Evolutionary conservation across 257 asterid genomes (phyloP), one percentile per base, ranked within the genome.

Genomic region (Solanum rostratum): DNA sequence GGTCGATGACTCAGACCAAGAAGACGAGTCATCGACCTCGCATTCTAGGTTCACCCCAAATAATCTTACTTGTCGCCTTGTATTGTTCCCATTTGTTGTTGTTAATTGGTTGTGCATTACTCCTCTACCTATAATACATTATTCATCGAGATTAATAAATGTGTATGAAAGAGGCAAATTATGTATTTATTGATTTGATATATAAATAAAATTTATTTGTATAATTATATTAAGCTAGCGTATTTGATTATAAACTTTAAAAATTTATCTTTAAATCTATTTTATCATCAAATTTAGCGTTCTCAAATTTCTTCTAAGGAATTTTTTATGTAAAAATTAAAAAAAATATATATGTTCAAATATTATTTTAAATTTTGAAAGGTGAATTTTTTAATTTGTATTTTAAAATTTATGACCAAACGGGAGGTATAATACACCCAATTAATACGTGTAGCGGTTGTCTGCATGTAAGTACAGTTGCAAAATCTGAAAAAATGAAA

Each of bases 1-100:
- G 18, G 92, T 89, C 7, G 91, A 86, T 15, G 88, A 39, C 60
- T 84, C 90, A 3, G 92, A 81, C 73, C 90, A 92, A 0, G 89
- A 82, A 15, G 78, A 57, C 20, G 79, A 37, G 29, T 89, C 93
- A 7, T 91, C 95, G 0, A 90, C 87, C 24, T 91, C 90, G 87
- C 96, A 92, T 80, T 93, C 98, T 78, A 96, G 13, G 89, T 96
- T 96, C 52, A 96, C 99, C 30, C 99, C 99, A 69, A 96, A 96
- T 84, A 96, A 80, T 92, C 99, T 90, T 82, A 96, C 84, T 60
- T 62, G 86, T 84, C 84, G 92, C 94, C 89, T 94, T 27, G 91
- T 88, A 85, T 90, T 91, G 73, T 94, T 94, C 79, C 88, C 89
- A 33, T 78, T 84, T 78, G 87, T 65, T 69, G 88, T n/a, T 86